These are phyloP conservation scores for Naganishia onofrii DNA, from an alignment of 768 basidiomycete genomes.

Conservation along the genomic window DNA sequence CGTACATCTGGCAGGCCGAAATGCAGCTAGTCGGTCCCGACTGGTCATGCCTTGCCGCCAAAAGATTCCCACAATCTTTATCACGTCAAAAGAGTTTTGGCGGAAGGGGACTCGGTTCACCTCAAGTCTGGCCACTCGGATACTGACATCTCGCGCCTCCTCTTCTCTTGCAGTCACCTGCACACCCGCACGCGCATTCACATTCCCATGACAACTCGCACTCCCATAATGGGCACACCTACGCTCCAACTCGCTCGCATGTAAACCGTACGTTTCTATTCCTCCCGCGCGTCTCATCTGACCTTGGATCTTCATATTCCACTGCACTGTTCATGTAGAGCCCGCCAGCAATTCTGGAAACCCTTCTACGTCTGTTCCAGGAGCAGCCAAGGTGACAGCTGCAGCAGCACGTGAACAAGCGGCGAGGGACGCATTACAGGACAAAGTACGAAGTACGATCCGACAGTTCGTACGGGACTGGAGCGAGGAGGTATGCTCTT, in stretches of 20 bases:
- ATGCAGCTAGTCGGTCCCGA: neutral
- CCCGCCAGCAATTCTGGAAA: slow-evolving; percentile 19
- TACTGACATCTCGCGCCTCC: neutral
- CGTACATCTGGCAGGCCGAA: too few relatives aligned
- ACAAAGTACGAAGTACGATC: slow-evolving; percentile 84
- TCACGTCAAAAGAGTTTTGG: too few relatives aligned
- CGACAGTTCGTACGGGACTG: slow-evolving; percentile 93
- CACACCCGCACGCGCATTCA: slow-evolving; percentile 40
- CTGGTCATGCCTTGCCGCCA: neutral
- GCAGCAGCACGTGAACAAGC: slow-evolving; percentile 1
- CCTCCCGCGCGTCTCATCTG: neutral
- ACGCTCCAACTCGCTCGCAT: neutral
- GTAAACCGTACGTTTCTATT: neutral
- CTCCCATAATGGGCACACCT: slow-evolving; percentile 32
- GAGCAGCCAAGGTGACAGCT: neutral
- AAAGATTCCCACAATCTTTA: too few relatives aligned
- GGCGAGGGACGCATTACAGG: slow-evolving; percentile 55
- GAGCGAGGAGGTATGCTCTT: slow-evolving; percentile 67
- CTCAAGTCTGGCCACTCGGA: neutral
- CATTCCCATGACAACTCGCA: slow-evolving; percentile 35
- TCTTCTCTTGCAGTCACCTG: slow-evolving; percentile 43
- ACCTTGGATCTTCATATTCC: neutral
- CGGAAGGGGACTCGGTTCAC: too few relatives aligned
- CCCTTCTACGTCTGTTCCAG: slow-evolving; percentile 27
- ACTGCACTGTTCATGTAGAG: slow-evolving; percentile 8